These are phyloP conservation scores for Starmerella bacillaris DNA, from an alignment of 805 yeast species.

Conservation along the genomic window DNA sequence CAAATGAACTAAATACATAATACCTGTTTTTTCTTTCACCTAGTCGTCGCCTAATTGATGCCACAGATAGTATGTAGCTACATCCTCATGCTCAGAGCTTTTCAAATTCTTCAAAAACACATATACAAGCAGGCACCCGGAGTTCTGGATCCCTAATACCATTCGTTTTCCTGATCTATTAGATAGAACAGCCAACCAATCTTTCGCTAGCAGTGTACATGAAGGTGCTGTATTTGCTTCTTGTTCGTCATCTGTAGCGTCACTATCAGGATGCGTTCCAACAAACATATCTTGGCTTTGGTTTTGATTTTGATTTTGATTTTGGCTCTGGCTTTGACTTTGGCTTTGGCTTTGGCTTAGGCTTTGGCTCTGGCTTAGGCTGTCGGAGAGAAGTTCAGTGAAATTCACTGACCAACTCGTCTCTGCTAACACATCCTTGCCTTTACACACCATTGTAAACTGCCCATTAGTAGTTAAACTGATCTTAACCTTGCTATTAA, in stretches of 20 bases:
- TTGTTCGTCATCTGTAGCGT: too few relatives aligned
- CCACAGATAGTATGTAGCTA: slow-evolving; percentile 12
- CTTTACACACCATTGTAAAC: slow-evolving; percentile 15
- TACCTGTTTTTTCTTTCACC: too few relatives aligned
- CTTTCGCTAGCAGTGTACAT: slow-evolving; percentile 9
- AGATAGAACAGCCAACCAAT: slow-evolving; percentile 11
- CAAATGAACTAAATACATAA: too few relatives aligned
- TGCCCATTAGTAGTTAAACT: slow-evolving; percentile 14
- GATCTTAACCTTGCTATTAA: slow-evolving; percentile 16
- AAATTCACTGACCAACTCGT: slow-evolving; percentile 18
- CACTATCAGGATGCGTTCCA: too few relatives aligned
- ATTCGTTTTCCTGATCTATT: slow-evolving; percentile 10
- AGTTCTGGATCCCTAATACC: slow-evolving; percentile 12
- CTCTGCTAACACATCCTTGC: slow-evolving; percentile 18
- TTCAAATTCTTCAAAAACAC: slow-evolving; percentile 10
- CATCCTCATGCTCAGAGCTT: slow-evolving; percentile 5
- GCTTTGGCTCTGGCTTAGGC: not conserved
- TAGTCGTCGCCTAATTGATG: too few relatives aligned
- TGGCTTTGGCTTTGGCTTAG: not conserved
- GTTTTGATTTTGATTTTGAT: not conserved
- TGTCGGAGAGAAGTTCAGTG: slow-evolving; percentile 6
- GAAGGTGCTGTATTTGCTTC: not conserved
- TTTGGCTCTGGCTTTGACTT: not conserved
- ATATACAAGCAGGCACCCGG: slow-evolving; percentile 8
- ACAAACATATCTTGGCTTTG: too few relatives aligned